A percentile compares a stretch with the other conserved stretches of the same genome.
Evolutionary conservation across 2,329 filamentous ascomycete genomes (phyloP).

Genomic region (Pseudogymnoascus pannorum): DNA sequence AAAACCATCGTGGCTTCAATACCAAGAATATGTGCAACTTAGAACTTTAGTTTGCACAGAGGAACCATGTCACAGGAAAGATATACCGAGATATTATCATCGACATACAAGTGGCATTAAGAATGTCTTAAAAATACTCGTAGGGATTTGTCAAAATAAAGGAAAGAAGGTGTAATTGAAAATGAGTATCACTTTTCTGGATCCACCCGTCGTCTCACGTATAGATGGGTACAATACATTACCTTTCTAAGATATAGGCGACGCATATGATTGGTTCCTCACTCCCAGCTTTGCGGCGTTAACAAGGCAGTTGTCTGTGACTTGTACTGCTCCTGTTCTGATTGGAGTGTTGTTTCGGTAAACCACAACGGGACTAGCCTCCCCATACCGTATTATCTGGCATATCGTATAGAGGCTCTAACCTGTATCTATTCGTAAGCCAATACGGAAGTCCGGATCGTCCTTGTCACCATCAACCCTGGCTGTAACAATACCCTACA

Average conservation of each 20-base stretch:
- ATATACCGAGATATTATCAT: neutral
- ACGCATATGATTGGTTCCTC: neutral
- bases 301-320: neutral
- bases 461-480: neutral
- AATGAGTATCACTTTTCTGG: neutral
- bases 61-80: neutral
- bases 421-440: neutral
- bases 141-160: too few species aligned
- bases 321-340: neutral
- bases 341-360: neutral
- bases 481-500: neutral
- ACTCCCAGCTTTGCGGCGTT: neutral
- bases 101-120: neutral
- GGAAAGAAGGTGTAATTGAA: too few species aligned
- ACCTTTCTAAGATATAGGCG: too few species aligned
- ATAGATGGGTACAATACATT: neutral
- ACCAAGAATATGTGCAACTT: neutral
- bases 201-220: neutral
- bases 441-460: neutral
- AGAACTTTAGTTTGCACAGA: neutral
- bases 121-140: neutral
- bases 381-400: neutral
- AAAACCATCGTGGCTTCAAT: neutral
- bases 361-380: neutral
- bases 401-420: too few species aligned